Conservation (phyloP, 202 grass and related monocot species). For the Panicum hallii region DNA sequence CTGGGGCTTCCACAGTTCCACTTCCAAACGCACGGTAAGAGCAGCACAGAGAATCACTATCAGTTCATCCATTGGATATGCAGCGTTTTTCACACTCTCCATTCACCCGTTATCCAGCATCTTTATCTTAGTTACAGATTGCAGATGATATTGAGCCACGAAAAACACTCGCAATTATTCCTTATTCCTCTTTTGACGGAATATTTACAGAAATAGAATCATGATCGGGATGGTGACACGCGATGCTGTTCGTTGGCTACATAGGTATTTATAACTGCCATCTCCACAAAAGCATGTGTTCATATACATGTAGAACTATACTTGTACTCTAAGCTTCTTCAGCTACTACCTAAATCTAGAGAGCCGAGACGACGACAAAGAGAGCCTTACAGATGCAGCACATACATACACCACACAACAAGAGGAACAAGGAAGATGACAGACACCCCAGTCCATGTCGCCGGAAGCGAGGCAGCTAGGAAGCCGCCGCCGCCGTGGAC, state of each 20-base stretch:
- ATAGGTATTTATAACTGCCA: neutral
- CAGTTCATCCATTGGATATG: too few relatives aligned
- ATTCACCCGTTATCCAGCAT: too few relatives aligned
- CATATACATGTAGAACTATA: constrained; percentile 26
- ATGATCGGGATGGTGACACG: neutral
- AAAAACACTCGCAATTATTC: neutral
- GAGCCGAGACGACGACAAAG: neutral
- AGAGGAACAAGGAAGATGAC: neutral
- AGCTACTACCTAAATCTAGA: constrained; percentile 46
- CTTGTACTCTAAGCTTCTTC: constrained; percentile 44
- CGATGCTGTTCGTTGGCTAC: neutral
- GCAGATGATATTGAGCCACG: neutral
- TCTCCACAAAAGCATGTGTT: constrained; percentile 44
- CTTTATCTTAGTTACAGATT: too few relatives aligned
- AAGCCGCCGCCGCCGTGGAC: neutral
- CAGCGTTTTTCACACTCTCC: too few relatives aligned
- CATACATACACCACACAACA: constrained; percentile 18
- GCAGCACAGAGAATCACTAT: too few relatives aligned
- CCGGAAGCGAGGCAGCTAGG: constrained; percentile 18
- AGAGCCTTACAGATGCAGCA: constrained; percentile 26
- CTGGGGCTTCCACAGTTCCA: too few relatives aligned
- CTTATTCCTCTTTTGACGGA: constrained; percentile 2
- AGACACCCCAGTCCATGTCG: constrained; percentile 23
- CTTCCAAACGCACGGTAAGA: too few relatives aligned
- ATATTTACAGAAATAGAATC: constrained; percentile 34